Evolutionary conservation across 129 eudicot species (phyloP).

Genomic region (Centaurea solstitialis): DNA sequence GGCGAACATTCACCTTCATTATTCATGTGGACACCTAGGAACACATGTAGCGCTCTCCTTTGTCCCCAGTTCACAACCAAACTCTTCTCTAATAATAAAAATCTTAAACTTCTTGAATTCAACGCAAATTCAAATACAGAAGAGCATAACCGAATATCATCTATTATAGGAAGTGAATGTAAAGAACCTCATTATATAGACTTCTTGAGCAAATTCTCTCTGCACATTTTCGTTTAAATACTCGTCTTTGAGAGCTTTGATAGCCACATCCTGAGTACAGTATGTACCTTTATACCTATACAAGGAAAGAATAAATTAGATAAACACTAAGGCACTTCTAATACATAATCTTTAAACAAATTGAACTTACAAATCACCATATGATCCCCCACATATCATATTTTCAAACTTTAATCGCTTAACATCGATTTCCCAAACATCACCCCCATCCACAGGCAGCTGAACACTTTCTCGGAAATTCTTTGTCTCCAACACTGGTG

Average conservation of each 20-base stretch:
- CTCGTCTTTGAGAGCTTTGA: slow-evolving; percentile 73
- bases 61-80: too few relatives aligned
- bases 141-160: background rate
- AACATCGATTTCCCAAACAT: slow-evolving; percentile 91
- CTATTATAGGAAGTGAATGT: slow-evolving; percentile 9
- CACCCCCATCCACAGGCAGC: slow-evolving; percentile 59
- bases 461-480: slow-evolving; percentile 32
- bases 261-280: slow-evolving; percentile 86
- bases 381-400: slow-evolving; percentile 69
- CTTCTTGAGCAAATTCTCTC: slow-evolving; percentile 85
- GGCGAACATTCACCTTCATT: too few relatives aligned
- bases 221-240: slow-evolving; percentile 57
- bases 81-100: background rate
- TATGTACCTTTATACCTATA: slow-evolving; percentile 77
- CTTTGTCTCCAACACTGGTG: slow-evolving; percentile 27
- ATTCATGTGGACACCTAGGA: background rate
- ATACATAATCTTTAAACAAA: background rate
- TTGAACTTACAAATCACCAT: slow-evolving; percentile 70
- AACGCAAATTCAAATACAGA: background rate
- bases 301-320: slow-evolving; percentile 1
- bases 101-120: background rate
- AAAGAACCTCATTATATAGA: slow-evolving; percentile 74
- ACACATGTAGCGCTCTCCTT: too few relatives aligned
- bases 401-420: slow-evolving; percentile 57
- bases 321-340: background rate